Percentiles rank a stretch among this genome's conserved stretches.
Evolutionary conservation across 2,329 filamentous ascomycete species (phyloP).

Genomic region (Drechslerella stenobrocha): DNA sequence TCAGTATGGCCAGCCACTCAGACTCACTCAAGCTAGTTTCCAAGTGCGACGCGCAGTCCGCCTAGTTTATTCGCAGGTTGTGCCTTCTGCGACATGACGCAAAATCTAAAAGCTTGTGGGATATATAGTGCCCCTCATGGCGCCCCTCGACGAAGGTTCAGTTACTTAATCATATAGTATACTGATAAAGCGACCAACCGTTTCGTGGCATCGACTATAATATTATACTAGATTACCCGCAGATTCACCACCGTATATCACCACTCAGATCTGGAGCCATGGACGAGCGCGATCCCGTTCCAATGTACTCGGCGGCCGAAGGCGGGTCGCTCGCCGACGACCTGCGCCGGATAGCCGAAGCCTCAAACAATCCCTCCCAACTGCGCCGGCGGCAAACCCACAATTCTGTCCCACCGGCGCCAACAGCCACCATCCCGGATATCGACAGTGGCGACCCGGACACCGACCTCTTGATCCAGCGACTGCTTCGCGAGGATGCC

Average conservation of each 20-base stretch:
- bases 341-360: slow-evolving; percentile 34
- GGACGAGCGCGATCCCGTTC: slow-evolving; percentile 27
- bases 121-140: no score
- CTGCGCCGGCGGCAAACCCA: slow-evolving; percentile 23
- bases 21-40: slow-evolving; percentile 23
- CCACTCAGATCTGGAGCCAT: slow-evolving; percentile 10
- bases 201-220: no score
- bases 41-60: slow-evolving; percentile 40
- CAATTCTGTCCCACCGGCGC: slow-evolving; percentile 16
- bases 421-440: background rate
- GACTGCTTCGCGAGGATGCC: slow-evolving; percentile 38
- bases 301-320: slow-evolving; percentile 20
- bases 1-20: slow-evolving; percentile 1
- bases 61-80: slow-evolving; percentile 4
- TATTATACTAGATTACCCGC: no score
- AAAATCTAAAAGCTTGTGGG: no score
- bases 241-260: no score
- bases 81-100: no score
- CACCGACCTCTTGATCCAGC: slow-evolving; percentile 32
- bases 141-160: no score
- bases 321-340: slow-evolving; percentile 42
- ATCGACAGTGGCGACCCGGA: slow-evolving; percentile 38
- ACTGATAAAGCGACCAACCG: no score
- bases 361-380: no score
- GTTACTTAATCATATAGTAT: no score